Evolutionary conservation across 768 basidiomycete genomes (phyloP), one percentile per base, ranked within the genome.

Genomic region (Rhizopogon roseolus): DNA sequence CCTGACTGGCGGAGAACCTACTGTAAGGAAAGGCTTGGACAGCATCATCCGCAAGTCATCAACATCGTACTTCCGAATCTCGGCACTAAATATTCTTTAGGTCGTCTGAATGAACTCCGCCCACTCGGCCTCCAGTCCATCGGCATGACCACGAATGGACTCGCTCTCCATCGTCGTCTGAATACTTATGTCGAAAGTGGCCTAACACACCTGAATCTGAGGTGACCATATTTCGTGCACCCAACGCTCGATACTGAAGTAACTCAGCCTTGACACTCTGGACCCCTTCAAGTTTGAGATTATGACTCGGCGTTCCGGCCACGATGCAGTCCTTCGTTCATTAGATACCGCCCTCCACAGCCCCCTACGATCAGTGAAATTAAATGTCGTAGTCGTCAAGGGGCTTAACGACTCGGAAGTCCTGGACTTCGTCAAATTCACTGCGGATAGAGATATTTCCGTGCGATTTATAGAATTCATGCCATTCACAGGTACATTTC

Each of bases 401-500:
- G 88, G 82, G 17, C 70, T 96, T 29, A 95, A 95, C 60, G 89
- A 93, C 62, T 67, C 73, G n/a, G 91, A 95, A 67, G 73, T 92
- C 11, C 65, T 83, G 2, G 85, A 88, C 54, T 94, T 95, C 63
- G 82, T 92, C 39, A 81, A 86, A 60, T 72, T 94, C 70, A 90
- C 88, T 5, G 81, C 78, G 60, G 71, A 86, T 42, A 74, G 74
- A 42, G 67, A 72, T 2, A 68, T 93, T 25, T 88, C 82, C 38
- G 82, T 93, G 39, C 81, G 93, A 37, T 93, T 95, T 67, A 95
- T 94, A 54, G 92, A 94, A 68, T 95, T 90, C 64, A 95, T 96
- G 93, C 91, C 93, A 10, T 96, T 96, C 66, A 87, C 84, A 60
- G 93, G 88, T 88, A 58, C 57, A 68, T 62, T 19, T 48, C 38